Base-by-base conservation (phyloP, 164 flowering plant genomes). In the Berberis vulgaris region DNA sequence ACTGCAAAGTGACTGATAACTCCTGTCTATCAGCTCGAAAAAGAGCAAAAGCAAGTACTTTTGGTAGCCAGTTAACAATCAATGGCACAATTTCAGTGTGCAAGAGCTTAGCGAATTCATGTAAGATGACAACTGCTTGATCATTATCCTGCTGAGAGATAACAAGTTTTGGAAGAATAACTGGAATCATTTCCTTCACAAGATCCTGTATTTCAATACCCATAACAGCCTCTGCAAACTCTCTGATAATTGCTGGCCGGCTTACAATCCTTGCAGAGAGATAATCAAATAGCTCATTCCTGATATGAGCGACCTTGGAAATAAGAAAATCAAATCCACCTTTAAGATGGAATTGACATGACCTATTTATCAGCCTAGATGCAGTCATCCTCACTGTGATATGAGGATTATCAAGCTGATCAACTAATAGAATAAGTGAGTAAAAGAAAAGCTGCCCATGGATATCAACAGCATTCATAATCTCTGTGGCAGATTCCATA, bases 31-130 rank as follows among this genome's bases (percentile, higher is more conserved):
- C 84, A 74, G 81, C 79, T 80, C 65, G 86, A 71, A 83, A 77
- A 57, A 95, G 94, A 72, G 88, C 94, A 78, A 75, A 95, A 55
- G 99, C 96, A 72, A 95, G 97, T 69, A 95, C 99, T 78, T 86
- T 89, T 3, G 97, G 99, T 55, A 91, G 73, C 92, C 92, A 91
- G 71, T 81, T 78, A 54, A 91, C 86, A 64, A 82, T 74, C 65
- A 91, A 72, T 49, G 82, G 84, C 68, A 86, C 90, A 76, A 88
- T 67, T 68, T 91, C 97, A 45, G 80, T 84, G 57, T 83, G 72
- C 74, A 88, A 66, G 69, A 72, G 80, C 75, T 81, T 86, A 65
- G 96, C 94, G 73, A 91, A 66, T 72, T 84, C 92, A 64, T 77
- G 60, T 70, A 95, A 79, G 59, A 74, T 81, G 57, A 68, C 61